Conservation (phyloP, 495 filamentous ascomycete genomes). For the Haplographium delicatum region DNA sequence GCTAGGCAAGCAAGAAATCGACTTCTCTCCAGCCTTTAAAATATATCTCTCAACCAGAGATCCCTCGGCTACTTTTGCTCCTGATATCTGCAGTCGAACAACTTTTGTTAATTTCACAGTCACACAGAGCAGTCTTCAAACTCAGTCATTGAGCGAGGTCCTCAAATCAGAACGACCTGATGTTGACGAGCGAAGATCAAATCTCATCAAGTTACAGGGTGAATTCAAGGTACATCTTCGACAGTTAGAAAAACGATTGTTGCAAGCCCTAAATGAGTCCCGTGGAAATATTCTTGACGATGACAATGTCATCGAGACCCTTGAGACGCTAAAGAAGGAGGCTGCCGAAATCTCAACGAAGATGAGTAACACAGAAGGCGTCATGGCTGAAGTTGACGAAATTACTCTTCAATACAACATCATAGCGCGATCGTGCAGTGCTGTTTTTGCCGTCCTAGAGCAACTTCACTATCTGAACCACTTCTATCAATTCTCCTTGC, state of each 20-base stretch:
- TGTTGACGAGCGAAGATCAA: conserved; percentile 93
- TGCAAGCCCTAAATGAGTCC: conserved; percentile 95
- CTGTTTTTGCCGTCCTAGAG: conserved; percentile 92
- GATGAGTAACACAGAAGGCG: conserved; percentile 93
- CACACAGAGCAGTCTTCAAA: conserved; percentile 96
- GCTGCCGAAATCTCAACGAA: conserved; percentile 93
- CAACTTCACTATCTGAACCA: conserved; percentile 98
- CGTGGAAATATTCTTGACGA: conserved; percentile 98
- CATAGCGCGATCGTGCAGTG: conserved; percentile 90
- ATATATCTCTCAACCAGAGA: conserved; percentile 93
- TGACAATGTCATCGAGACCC: conserved; percentile 94
- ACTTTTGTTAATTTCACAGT: conserved; percentile 99
- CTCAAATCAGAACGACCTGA: conserved; percentile 96
- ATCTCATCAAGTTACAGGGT: conserved; percentile 95
- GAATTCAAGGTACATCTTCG: conserved; percentile 97
- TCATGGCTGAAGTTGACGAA: conserved; percentile 95
- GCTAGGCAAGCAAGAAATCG: conserved; percentile 97
- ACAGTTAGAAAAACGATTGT: conserved; percentile 88
- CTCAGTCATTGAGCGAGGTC: conserved; percentile 93
- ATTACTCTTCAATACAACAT: conserved; percentile 90
- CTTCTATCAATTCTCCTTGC: conserved; percentile 98
- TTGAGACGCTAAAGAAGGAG: conserved; percentile 97
- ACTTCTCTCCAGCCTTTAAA: conserved; percentile 96
- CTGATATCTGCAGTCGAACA: conserved; percentile 94
- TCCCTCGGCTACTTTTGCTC: conserved; percentile 93